phyloP scores from a whole-genome alignment of 192 early-diverging fungal genomes.

The Mortierella antarctica region DNA sequence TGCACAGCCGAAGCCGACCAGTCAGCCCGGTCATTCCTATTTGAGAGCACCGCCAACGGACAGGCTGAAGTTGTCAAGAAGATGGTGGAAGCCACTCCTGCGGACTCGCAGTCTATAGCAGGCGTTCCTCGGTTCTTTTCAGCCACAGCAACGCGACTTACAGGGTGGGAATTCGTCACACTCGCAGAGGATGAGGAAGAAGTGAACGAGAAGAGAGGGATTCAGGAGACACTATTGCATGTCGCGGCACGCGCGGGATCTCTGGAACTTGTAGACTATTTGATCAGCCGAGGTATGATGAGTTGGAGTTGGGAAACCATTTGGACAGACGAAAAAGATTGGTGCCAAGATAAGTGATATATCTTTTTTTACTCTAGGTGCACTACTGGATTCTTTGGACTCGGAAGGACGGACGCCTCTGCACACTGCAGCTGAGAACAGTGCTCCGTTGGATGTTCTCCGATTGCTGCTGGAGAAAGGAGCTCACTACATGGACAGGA shows the following conservation, averaged over 20 bases:
- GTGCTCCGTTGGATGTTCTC: constrained; percentile 12
- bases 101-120: constrained; percentile 2
- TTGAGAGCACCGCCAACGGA: constrained; percentile 7
- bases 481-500: constrained; percentile 32
- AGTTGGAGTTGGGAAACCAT: constrained; percentile 16
- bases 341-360: neutral
- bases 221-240: constrained; percentile 48
- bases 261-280: constrained; percentile 19
- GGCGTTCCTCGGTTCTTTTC: constrained; percentile 13
- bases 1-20: constrained; percentile 33
- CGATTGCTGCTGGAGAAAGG: constrained; percentile 44
- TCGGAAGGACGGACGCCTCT: constrained; percentile 39
- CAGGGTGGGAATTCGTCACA: constrained; percentile 46
- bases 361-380: constrained; percentile 17
- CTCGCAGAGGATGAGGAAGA: neutral
- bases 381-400: constrained; percentile 49
- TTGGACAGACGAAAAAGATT: constrained; percentile 3
- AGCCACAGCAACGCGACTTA: constrained; percentile 18
- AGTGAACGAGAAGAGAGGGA: constrained; percentile 8
- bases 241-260: constrained; percentile 32
- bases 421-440: constrained; percentile 36
- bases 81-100: constrained; percentile 26
- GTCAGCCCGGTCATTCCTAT: constrained; percentile 32
- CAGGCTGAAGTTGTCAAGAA: constrained; percentile 20
- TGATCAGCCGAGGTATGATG: constrained; percentile 28